Conservation (phyloP, 805 yeast species). For the Candida dajiaensis region DNA sequence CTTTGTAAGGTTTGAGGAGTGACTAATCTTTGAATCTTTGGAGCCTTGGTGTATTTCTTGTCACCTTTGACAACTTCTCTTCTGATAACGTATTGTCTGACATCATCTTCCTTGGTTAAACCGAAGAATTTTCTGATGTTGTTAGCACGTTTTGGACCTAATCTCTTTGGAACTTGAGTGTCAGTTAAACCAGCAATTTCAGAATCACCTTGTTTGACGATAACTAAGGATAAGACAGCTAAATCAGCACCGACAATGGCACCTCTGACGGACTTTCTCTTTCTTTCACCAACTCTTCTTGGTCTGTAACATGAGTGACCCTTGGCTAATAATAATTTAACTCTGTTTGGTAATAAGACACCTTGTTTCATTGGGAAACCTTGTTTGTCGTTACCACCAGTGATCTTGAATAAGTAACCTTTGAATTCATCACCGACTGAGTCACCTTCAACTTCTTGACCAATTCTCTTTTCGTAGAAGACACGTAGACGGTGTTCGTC, state of each 20-base stretch:
- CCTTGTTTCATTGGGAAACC: constrained; percentile 99
- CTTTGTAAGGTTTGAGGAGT: constrained; percentile 99
- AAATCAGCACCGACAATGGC: constrained; percentile 96
- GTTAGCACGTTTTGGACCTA: constrained; percentile 99
- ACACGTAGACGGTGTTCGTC: constrained; percentile 98
- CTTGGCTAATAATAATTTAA: constrained; percentile 84
- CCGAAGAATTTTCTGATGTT: constrained; percentile 99
- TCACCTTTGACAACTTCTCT: constrained; percentile 98
- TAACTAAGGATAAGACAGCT: constrained; percentile 87
- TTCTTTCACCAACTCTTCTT: constrained; percentile 99
- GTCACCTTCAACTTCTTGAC: constrained; percentile 99
- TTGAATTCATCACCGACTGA: constrained; percentile 96
- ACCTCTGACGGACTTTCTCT: constrained; percentile 99
- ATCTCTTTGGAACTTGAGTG: constrained; percentile 93
- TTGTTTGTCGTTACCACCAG: constrained; percentile 99
- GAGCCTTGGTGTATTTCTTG: constrained; percentile 98
- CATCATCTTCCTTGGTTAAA: constrained; percentile 72
- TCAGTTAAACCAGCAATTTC: constrained; percentile 97
- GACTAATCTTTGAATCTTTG: constrained; percentile 98
- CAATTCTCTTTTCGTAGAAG: constrained; percentile 99
- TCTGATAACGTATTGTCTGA: constrained; percentile 85
- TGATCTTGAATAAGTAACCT: constrained; percentile 97
- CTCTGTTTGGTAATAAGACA: constrained; percentile 99
- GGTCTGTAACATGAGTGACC: constrained; percentile 99
- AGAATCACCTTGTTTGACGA: constrained; percentile 95